Evolutionary conservation across 768 basidiomycete species (phyloP).

Genomic region (Symmetrospora coprosmae): DNA sequence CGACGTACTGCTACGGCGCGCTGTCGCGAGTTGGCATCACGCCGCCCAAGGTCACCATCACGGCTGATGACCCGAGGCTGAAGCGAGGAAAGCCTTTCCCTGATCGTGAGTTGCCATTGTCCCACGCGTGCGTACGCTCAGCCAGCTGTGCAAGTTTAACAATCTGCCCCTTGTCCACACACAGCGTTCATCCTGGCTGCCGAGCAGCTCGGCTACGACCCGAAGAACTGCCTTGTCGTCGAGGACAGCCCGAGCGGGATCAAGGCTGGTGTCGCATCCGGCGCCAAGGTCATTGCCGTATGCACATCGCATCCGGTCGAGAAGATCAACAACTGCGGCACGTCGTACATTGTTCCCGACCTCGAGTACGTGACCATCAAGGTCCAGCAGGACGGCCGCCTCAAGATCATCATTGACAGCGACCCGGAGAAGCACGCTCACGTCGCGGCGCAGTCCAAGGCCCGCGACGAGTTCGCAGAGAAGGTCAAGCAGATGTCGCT

Average conservation of each 20-base stretch:
- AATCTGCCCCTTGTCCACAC: neutral
- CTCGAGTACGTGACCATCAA: slow-evolving; percentile 20
- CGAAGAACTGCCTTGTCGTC: slow-evolving; percentile 42
- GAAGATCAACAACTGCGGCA: slow-evolving; percentile 29
- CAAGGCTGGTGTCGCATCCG: slow-evolving; percentile 36
- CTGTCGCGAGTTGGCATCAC: slow-evolving; percentile 57
- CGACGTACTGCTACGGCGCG: slow-evolving; percentile 45
- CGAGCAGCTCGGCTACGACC: slow-evolving; percentile 36
- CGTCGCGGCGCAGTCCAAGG: neutral
- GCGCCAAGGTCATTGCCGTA: slow-evolving; percentile 37
- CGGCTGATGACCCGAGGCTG: slow-evolving; percentile 60
- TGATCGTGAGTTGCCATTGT: slow-evolving; percentile 19
- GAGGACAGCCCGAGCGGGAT: slow-evolving; percentile 39
- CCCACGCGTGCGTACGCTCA: too few relatives aligned
- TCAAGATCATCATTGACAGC: slow-evolving; percentile 16
- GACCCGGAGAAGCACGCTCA: neutral
- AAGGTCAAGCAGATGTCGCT: slow-evolving; percentile 2
- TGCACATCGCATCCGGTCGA: slow-evolving; percentile 37
- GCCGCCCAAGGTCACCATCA: slow-evolving; percentile 56
- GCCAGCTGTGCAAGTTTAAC: neutral
- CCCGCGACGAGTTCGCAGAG: slow-evolving; percentile 5
- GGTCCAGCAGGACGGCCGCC: slow-evolving; percentile 12
- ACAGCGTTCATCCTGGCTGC: slow-evolving; percentile 39
- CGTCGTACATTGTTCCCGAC: slow-evolving; percentile 22
- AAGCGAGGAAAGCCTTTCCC: slow-evolving; percentile 42